phyloP scores from a whole-genome alignment of 345 rosid species.

The Microthlaspi erraticum region DNA sequence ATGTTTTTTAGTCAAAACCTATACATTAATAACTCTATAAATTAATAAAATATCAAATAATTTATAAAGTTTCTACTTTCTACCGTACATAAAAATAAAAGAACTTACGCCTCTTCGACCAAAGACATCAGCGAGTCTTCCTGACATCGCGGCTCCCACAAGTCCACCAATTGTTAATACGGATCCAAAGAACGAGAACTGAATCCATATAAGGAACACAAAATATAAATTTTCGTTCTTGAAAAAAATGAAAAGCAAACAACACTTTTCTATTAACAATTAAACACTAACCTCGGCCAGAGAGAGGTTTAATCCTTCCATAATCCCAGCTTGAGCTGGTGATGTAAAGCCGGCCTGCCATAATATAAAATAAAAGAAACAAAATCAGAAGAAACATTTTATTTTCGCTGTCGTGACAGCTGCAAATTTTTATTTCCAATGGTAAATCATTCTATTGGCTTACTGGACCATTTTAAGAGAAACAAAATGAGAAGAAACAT shows the following conservation, averaged over 20 bases:
- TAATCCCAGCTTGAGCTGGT: conserved; percentile 80
- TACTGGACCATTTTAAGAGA: conserved; percentile 5
- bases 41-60: too few species aligned
- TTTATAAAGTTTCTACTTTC: too few species aligned
- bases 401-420: conserved; percentile 5
- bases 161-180: conserved; percentile 83
- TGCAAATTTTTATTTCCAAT: too few species aligned
- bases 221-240: too few species aligned
- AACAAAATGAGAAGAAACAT: background rate
- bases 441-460: conserved; percentile 5
- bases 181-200: conserved; percentile 86
- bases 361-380: background rate
- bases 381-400: too few species aligned
- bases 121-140: conserved; percentile 67
- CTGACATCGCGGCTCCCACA: conserved; percentile 80
- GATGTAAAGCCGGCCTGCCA: conserved; percentile 80
- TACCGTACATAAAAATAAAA: too few species aligned
- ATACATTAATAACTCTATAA: too few species aligned
- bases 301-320: conserved; percentile 63
- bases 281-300: conserved; percentile 58
- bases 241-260: too few species aligned
- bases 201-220: conserved; percentile 28
- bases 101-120: conserved; percentile 77
- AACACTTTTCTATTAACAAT: background rate
- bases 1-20: too few species aligned